Base-by-base conservation (phyloP, 495 filamentous ascomycete genomes). In the Penicillium mononematosum region DNA sequence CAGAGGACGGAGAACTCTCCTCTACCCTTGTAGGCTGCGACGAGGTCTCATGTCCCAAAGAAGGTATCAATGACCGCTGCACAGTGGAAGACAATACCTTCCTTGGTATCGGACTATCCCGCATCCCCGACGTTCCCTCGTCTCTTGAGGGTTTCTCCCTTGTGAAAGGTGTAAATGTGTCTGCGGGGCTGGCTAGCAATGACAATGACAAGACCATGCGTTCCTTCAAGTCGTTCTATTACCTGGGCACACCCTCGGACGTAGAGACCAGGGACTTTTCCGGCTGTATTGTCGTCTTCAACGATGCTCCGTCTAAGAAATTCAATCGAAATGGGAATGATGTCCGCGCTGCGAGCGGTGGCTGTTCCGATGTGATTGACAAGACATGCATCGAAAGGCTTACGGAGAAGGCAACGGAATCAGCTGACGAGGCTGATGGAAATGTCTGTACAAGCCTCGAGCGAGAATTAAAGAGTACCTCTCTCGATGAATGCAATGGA, bases 101-200 rank as follows among this genome's bases (percentile, higher is more conserved):
- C 36, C 34, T 52, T 20, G 56, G 53, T 2, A 32, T 65, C 49
- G 59, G 63, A 8, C 49, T 62, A 20, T 44, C 62, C 8, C 59
- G 48, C 24, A 52, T 65, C 45, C 17, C 49, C 1, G 45, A 32
- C 2, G 52, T 47, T 3, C 59, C 63, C 0, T 34, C 42, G 7
- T 9, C 56, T 3, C 53, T 65, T 3, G 45, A 47, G 1, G 59
- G 59, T 14, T 32, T 65, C 9, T 62, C 62, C 32, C 52, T 61
- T 1, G 47, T 65, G n/a, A 61, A 62, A 24, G 62, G 53, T 8
- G 59, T 65, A 10, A 58, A 61, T n/a, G 44, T 64, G 12, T 32
- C 50, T 14, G 20, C 25, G 12, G 42, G 55, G 12, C 1, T 38
- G n/a, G 44, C 25, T 19, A 49, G 39, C 25, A 58, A 22, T 7